Conservation (phyloP, 768 basidiomycete genomes). For the Pleurotus platypus region DNA sequence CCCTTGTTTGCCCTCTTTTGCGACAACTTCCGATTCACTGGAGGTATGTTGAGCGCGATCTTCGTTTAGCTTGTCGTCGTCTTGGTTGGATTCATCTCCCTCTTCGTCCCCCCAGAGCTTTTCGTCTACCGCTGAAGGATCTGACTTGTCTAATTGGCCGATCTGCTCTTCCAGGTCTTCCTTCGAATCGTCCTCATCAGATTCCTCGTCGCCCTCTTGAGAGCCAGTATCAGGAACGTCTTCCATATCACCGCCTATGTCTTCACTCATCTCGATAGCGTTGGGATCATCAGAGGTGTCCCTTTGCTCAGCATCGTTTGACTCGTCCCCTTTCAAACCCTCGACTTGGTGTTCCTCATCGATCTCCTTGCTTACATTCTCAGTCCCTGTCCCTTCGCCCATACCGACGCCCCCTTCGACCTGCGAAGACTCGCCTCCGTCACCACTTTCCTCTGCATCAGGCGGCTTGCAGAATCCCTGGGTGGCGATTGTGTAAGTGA, state of each 20-base stretch:
- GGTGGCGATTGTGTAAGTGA: conserved; percentile 68
- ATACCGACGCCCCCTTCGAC: conserved; percentile 76
- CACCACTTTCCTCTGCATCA: conserved; percentile 58
- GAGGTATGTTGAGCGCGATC: conserved; percentile 53
- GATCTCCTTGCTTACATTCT: conserved; percentile 92
- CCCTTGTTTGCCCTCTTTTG: conserved; percentile 52
- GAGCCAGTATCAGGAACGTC: conserved; percentile 71
- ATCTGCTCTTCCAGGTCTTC: conserved; percentile 79
- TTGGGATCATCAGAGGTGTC: conserved; percentile 58
- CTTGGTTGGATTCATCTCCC: conserved; percentile 49
- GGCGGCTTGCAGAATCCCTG: conserved; percentile 93
- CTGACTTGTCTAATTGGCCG: conserved; percentile 76
- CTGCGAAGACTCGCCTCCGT: conserved; percentile 44
- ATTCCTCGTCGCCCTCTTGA: conserved; percentile 44
- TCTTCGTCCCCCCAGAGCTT: conserved; percentile 94
- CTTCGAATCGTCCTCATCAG: conserved; percentile 42
- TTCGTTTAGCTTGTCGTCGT: conserved; percentile 55
- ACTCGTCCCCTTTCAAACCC: conserved; percentile 73
- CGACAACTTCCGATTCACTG: conserved; percentile 64
- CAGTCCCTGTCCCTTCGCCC: conserved; percentile 79
- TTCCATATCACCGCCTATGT: conserved; percentile 84
- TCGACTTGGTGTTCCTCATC: conserved; percentile 97
- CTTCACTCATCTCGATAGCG: conserved; percentile 88
- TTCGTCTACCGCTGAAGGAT: conserved; percentile 87
- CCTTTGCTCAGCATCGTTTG: conserved; percentile 40